Conservation (phyloP, 129 eudicot genomes). For the Saussurea involucrata region DNA sequence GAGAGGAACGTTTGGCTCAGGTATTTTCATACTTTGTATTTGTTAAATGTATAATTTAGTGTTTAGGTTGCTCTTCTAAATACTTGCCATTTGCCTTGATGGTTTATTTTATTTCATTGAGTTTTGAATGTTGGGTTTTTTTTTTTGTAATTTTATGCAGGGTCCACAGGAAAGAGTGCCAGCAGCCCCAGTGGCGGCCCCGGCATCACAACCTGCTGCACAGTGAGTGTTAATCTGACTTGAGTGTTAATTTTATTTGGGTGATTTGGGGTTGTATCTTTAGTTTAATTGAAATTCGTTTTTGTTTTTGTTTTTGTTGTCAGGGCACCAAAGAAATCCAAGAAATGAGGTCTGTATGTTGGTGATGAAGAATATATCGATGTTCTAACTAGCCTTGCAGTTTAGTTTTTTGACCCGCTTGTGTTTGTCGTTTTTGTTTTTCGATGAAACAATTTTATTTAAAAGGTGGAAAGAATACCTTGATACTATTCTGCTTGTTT, state of each 20-base stretch:
- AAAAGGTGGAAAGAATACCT: slow-evolving; percentile 13
- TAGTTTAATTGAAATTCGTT: not conserved
- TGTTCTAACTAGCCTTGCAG: slow-evolving; percentile 15
- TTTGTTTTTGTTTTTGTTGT: not conserved
- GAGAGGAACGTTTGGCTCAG: slow-evolving; percentile 90
- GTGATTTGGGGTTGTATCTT: not conserved
- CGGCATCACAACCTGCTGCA: slow-evolving; percentile 40
- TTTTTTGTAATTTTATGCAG: slow-evolving; percentile 9
- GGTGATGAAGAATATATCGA: slow-evolving; percentile 10
- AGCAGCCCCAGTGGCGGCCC: slow-evolving; percentile 34
- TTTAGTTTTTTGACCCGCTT: slow-evolving; percentile 43
- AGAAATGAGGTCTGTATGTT: slow-evolving; percentile 49
- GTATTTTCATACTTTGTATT: slow-evolving; percentile 21
- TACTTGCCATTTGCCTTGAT: not conserved
- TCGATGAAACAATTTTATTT: slow-evolving; percentile 23
- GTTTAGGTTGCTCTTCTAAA: not conserved
- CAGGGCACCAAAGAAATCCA: slow-evolving; percentile 73
- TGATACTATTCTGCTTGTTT: slow-evolving; percentile 24
- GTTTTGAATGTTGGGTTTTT: not conserved
- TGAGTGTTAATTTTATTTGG: not conserved
- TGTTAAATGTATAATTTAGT: not conserved
- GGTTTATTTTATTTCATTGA: not conserved
- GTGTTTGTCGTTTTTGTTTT: not conserved
- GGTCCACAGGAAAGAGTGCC: slow-evolving; percentile 53
- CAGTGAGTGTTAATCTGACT: slow-evolving; percentile 38